These are phyloP conservation scores for Tolypocladium guangdongense DNA, from an alignment of 2,329 filamentous ascomycete genomes.

Conservation along the genomic window DNA sequence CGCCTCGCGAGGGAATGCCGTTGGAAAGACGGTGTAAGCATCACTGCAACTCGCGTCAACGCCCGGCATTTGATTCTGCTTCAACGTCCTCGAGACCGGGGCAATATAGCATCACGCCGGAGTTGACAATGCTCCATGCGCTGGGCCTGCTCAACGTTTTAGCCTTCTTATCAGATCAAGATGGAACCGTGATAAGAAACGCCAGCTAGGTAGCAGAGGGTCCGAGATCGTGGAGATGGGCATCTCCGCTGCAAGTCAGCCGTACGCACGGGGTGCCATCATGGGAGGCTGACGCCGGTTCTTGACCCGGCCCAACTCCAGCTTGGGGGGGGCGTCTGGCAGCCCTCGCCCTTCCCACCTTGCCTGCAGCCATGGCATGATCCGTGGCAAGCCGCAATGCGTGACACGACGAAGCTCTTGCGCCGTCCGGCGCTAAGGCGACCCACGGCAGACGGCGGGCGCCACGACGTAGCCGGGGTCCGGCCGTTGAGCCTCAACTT, in stretches of 20 bases:
- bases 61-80: too few relatives aligned
- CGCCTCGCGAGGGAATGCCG: too few relatives aligned
- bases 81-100: background rate
- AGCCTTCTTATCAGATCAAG: background rate
- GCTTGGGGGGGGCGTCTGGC: too few relatives aligned
- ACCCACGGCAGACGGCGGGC: background rate
- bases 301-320: too few relatives aligned
- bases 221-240: background rate
- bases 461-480: background rate
- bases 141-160: background rate
- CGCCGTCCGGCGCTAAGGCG: background rate
- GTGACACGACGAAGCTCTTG: background rate
- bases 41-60: too few relatives aligned
- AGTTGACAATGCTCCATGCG: background rate
- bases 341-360: background rate
- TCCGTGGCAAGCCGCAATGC: background rate
- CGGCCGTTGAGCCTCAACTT: slow-evolving; percentile 3
- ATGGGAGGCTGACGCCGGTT: background rate
- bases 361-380: background rate
- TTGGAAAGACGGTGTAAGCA: too few relatives aligned
- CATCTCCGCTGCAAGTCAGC: too few relatives aligned
- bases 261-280: too few relatives aligned
- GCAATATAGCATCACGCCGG: background rate
- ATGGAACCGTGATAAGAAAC: too few relatives aligned
- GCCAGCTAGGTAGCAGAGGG: too few relatives aligned